Base-by-base conservation (phyloP, 208 protist species). In the Naegleria lovaniensis region DNA sequence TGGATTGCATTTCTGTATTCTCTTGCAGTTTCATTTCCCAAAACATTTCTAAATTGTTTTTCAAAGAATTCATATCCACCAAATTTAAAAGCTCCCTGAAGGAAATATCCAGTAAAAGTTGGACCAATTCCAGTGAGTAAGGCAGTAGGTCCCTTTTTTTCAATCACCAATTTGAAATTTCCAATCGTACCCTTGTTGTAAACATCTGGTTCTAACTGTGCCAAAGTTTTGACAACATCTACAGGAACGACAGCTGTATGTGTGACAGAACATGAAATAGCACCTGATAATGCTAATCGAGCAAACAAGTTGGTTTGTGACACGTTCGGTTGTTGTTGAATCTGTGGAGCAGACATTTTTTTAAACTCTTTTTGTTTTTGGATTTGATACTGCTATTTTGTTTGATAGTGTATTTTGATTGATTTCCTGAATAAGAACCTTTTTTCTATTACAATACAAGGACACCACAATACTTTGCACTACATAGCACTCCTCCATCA, bases 221-320 rank as follows among this genome's bases (percentile, higher is more conserved):
- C 97, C 92, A 97, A 97, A 93, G 96, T 98, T 95, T 99, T 99
- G 90, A 98, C 96, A 5, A 99, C 95, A 92, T 99, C 98, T 90
- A 99, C 94, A 3, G 97, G 97, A 91, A 96, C 97, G 36, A 99
- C 94, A 25, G 95, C 91, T 22, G 94, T 96, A 96, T 99, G 98
- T 83, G 97, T 99, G 0, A 98, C 92, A 91, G 19, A 9, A 59
- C 84, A 88, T n/a, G 15, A 88, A 29, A 88, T 9, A 25, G 84
- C 84, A 33, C 84, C 84, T 33, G 51, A 9, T 4, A 88, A 29
- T 5, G 84, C 84, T 36, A 67, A 88, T 55, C 84, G 16, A 29
- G 52, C 4, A 59, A 36, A 88, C 19, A 88, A 59, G 33, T 59
- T 25, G 4, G 33, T 29, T 55, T 25, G 16, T 67, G 51, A 19